phyloP scores from a whole-genome alignment of 441 rosid species.

The Lepidium campestre region DNA sequence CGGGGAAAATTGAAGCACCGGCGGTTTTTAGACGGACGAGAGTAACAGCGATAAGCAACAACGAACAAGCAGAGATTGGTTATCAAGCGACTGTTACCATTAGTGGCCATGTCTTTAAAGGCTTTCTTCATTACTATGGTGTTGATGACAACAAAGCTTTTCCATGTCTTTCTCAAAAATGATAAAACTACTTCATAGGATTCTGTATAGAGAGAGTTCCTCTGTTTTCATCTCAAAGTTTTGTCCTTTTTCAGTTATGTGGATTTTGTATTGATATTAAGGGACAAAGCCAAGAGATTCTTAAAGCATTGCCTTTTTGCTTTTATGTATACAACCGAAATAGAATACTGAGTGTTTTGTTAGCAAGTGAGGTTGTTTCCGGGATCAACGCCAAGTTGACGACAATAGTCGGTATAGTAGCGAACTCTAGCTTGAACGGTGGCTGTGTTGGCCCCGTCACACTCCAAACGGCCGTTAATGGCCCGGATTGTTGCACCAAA shows the following conservation, averaged over 20 bases:
- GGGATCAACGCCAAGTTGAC: slow-evolving; percentile 50
- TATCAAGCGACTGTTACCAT: slow-evolving; percentile 57
- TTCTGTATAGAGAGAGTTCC: slow-evolving; percentile 4
- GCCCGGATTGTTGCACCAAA: slow-evolving; percentile 62
- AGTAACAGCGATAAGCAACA: slow-evolving; percentile 43
- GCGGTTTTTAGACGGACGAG: slow-evolving; percentile 45
- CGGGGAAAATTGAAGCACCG: slow-evolving; percentile 46
- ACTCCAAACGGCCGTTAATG: slow-evolving; percentile 52
- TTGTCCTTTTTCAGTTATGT: background rate
- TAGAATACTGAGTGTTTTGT: background rate
- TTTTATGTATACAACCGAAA: background rate
- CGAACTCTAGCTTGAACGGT: slow-evolving; percentile 39
- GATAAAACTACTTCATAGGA: background rate
- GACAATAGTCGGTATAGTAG: slow-evolving; percentile 49
- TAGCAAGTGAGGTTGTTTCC: slow-evolving; percentile 54
- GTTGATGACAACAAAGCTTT: slow-evolving; percentile 33
- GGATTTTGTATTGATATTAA: background rate
- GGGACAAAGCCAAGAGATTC: background rate
- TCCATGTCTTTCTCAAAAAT: slow-evolving; percentile 24
- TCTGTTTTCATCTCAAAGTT: slow-evolving; percentile 6
- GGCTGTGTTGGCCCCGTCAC: slow-evolving; percentile 41
- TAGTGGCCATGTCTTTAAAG: slow-evolving; percentile 57
- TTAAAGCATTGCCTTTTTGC: background rate
- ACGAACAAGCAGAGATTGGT: slow-evolving; percentile 40
- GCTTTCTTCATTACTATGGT: slow-evolving; percentile 54